A percentile compares a stretch with the other conserved stretches of the same genome.
Evolutionary conservation across 768 basidiomycete species (phyloP).

Genomic region (Boletellus ananiceps): DNA sequence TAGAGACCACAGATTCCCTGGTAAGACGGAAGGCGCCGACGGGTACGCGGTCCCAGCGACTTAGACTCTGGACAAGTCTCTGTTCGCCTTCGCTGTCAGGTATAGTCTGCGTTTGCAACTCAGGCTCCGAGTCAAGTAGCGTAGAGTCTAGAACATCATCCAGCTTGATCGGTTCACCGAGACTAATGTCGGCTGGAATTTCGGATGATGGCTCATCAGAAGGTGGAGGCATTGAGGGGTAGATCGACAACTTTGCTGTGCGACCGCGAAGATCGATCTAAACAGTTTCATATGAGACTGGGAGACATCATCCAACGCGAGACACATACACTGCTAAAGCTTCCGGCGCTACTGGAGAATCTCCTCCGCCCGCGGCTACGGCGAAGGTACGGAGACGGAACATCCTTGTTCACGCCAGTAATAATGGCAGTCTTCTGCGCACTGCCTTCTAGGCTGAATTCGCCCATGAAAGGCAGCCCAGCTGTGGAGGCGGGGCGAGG

Average conservation of each 20-base stretch:
- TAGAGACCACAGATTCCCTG: conserved; percentile 30
- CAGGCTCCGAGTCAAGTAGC: conserved; percentile 57
- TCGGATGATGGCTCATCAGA: conserved; percentile 35
- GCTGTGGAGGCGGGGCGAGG: conserved; percentile 13
- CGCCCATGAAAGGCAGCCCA: conserved; percentile 36
- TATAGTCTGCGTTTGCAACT: conserved; percentile 27
- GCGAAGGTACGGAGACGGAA: conserved; percentile 33
- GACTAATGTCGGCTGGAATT: conserved; percentile 34
- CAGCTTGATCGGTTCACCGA: conserved; percentile 51
- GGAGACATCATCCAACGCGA: conserved; percentile 2
- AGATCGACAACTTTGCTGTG: conserved; percentile 33
- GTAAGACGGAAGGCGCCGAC: conserved; percentile 70
- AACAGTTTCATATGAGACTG: conserved; percentile 4
- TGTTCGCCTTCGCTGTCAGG: conserved; percentile 36
- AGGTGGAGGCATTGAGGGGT: conserved; percentile 28
- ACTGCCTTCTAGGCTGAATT: conserved; percentile 26
- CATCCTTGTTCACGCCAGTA: conserved; percentile 28
- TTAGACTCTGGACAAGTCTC: conserved; percentile 46
- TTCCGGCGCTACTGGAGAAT: conserved; percentile 30
- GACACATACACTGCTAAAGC: conserved; percentile 35
- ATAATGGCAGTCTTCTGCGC: conserved; percentile 22
- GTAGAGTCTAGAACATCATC: conserved; percentile 77
- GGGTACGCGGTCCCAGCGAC: conserved; percentile 71
- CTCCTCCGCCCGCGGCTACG: conserved; percentile 21
- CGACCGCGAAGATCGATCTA: conserved; percentile 31